Base-by-base conservation (phyloP, 768 basidiomycete genomes). In the Tricholomella constricta region DNA sequence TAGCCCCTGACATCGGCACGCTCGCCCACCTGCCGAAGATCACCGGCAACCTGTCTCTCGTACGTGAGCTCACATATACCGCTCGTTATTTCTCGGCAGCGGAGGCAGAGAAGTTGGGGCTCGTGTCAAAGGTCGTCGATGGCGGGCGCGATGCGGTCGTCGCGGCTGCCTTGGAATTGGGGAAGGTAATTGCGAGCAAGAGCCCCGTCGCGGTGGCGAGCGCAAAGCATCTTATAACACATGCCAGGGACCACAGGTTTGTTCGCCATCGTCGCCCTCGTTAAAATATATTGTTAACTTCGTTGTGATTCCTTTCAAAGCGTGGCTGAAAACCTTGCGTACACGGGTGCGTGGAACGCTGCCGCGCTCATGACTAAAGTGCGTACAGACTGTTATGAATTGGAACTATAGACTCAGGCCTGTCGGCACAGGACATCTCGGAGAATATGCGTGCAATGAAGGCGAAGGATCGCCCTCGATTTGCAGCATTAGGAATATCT, bases 1-100 rank as follows among this genome's bases (percentile, higher is more conserved):
- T 96, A 0, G 93, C 94, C 2, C 87, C 94, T 0, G 94, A 95
- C 64, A 85, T 94, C 35, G 94, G 94, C 0, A 85, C 91, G 0
- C 81, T 96, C 6, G 89, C 93, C 1, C 84, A 86, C 45, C 73
- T 95, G 6, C 91, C 89, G 0, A 90, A 91, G 61, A 77, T 90
- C 41, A 79, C 81, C 0, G 90, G 85, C 0, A 94, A 92, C 69
- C 77, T 82, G 25, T 89, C 87, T 2, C 75, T 88, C 11, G 70
- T 84, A 2, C 78, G 82, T 42, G 94, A 96, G 65, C 76, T 94
- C 11, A 85, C 90, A 0, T 84, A 90, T 60, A 90, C 90, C 0
- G 85, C 81, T 1, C 76, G 89, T 3, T 67, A 69, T n/a, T 96
- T 97, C 68, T 74, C 76, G 2, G 82, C 88, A 0, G 60, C 64